Evolutionary conservation across 2,329 filamentous ascomycete species (phyloP).

Genomic region (Colletotrichum orchidophilum): DNA sequence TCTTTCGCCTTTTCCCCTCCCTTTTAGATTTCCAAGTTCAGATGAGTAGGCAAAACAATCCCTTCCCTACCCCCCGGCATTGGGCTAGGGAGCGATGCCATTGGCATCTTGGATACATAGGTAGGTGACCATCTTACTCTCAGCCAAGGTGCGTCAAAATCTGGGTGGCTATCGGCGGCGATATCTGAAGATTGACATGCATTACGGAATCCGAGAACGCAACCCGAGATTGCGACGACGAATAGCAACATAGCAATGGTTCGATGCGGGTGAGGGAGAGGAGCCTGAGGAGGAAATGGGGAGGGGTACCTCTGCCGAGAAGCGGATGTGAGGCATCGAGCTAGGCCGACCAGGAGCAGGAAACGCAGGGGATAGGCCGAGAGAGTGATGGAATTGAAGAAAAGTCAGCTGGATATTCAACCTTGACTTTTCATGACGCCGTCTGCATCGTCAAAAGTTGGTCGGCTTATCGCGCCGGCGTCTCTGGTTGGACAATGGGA

Average conservation of each 20-base stretch:
- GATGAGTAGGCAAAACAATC: neutral
- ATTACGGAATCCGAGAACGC: neutral
- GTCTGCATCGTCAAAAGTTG: conserved; percentile 26
- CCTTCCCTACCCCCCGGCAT: neutral
- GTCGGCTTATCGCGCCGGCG: conserved; percentile 25
- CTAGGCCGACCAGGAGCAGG: neutral
- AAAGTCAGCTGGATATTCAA: conserved; percentile 8
- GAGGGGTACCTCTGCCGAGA: neutral
- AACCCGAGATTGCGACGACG: neutral
- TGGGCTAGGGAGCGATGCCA: neutral
- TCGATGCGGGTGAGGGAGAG: too few relatives aligned
- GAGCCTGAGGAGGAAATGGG: neutral
- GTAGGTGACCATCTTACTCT: neutral
- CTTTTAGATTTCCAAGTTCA: neutral
- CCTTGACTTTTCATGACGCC: conserved; percentile 26
- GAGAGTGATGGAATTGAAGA: neutral
- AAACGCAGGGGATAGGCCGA: neutral
- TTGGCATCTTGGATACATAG: neutral
- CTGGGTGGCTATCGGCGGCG: neutral
- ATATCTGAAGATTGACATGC: neutral
- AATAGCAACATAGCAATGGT: neutral
- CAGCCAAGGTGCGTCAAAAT: neutral
- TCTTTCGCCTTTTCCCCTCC: neutral
- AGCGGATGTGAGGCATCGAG: neutral
- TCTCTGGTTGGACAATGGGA: conserved; percentile 30